Evolutionary conservation across 2,329 filamentous ascomycete species (phyloP).

Genomic region (Paraphoma sp.): DNA sequence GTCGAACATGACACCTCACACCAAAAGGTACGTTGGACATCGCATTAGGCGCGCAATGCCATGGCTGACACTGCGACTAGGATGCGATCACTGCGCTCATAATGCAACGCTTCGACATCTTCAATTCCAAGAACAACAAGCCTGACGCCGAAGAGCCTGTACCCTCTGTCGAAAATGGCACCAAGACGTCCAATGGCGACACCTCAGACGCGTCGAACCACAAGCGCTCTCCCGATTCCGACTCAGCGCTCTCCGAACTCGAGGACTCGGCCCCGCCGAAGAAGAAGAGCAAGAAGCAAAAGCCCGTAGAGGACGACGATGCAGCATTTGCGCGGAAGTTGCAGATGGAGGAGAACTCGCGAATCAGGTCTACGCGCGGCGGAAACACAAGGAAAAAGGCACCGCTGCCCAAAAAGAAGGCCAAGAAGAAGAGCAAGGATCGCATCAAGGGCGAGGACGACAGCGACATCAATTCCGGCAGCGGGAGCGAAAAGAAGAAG

Average conservation of each 20-base stretch:
- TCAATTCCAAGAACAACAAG: conserved; percentile 46
- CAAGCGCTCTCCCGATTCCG: conserved; percentile 53
- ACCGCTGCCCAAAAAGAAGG: conserved; percentile 65
- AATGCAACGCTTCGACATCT: conserved; percentile 58
- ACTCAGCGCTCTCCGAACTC: conserved; percentile 52
- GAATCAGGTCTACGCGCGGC: conserved; percentile 76
- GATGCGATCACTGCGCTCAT: conserved; percentile 56
- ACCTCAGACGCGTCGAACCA: conserved; percentile 37
- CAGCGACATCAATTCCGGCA: conserved; percentile 73
- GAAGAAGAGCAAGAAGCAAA: conserved; percentile 68
- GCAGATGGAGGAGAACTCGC: conserved; percentile 88
- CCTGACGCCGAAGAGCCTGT: conserved; percentile 41
- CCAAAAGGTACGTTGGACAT: conserved; percentile 61
- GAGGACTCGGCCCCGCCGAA: conserved; percentile 52
- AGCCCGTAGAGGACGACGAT: conserved; percentile 79
- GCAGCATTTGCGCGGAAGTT: conserved; percentile 85
- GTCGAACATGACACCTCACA: conserved; percentile 67
- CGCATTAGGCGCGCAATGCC: conserved; percentile 1
- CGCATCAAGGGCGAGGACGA: conserved; percentile 81
- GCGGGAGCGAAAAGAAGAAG: conserved; percentile 68
- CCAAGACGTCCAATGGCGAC: conserved; percentile 26
- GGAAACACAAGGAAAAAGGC: conserved; percentile 65
- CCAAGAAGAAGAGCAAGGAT: conserved; percentile 75
- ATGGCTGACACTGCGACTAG: conserved; percentile 37
- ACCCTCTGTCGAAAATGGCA: conserved; percentile 47